These are phyloP conservation scores for Berberis vulgaris DNA, from an alignment of 164 flowering plant species.

Conservation along the genomic window DNA sequence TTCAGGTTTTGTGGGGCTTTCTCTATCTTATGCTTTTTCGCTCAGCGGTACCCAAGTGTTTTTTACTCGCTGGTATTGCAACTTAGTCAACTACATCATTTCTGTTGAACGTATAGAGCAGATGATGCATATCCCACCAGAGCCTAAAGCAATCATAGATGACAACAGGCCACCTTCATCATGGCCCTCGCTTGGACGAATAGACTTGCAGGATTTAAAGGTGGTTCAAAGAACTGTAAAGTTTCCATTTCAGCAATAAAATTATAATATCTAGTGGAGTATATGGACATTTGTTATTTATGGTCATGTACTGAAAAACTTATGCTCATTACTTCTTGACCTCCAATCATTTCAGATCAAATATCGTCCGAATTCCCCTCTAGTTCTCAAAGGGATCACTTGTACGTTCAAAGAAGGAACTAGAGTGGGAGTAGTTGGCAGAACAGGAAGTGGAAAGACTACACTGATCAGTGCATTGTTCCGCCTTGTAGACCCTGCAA, in stretches of 20 bases:
- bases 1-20: slow-evolving; percentile 79
- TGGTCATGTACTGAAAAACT: not conserved
- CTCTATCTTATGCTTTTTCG: slow-evolving; percentile 75
- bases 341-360: slow-evolving; percentile 36
- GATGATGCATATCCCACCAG: slow-evolving; percentile 64
- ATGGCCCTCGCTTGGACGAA: slow-evolving; percentile 75
- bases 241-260: too few relatives aligned
- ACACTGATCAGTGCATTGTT: slow-evolving; percentile 82
- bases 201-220: slow-evolving; percentile 58
- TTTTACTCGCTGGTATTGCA: slow-evolving; percentile 57
- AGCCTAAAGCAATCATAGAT: slow-evolving; percentile 63
- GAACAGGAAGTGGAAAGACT: slow-evolving; percentile 92
- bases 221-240: slow-evolving; percentile 7
- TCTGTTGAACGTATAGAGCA: slow-evolving; percentile 91
- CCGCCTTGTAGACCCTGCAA: slow-evolving; percentile 68
- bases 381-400: slow-evolving; percentile 76
- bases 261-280: too few relatives aligned
- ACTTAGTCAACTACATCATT: slow-evolving; percentile 54
- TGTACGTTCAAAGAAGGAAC: slow-evolving; percentile 69
- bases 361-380: slow-evolving; percentile 75
- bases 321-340: not conserved
- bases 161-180: slow-evolving; percentile 57
- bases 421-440: slow-evolving; percentile 82
- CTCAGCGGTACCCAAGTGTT: slow-evolving; percentile 55
- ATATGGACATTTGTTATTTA: not conserved